Percentiles rank a stretch among this genome's conserved stretches.
Conservation (phyloP, 768 basidiomycete genomes). For the Tulasnella sp. region DNA sequence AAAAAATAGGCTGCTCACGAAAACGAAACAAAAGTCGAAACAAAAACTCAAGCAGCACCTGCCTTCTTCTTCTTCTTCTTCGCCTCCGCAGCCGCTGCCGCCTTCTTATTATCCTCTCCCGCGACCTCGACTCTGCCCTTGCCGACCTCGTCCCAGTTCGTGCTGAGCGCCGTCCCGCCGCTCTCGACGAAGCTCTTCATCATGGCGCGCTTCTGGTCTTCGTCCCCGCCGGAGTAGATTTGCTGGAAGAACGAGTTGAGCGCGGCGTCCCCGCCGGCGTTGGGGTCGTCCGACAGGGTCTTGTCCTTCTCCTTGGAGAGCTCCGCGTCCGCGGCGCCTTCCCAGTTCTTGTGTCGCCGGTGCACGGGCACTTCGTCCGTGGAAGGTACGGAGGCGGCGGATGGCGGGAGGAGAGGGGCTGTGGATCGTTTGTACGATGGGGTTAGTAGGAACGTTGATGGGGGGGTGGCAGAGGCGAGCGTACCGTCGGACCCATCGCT, state of each 20-base stretch:
- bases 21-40: too few relatives aligned
- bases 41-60: neutral
- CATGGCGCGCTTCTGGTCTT: constrained; percentile 92
- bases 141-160: constrained; percentile 90
- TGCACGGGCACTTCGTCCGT: constrained; percentile 40
- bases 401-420: constrained; percentile 44
- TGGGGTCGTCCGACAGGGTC: constrained; percentile 75
- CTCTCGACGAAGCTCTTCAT: constrained; percentile 97
- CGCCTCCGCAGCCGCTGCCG: constrained; percentile 34
- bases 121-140: constrained; percentile 59
- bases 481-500: constrained; percentile 69
- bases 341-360: constrained; percentile 80
- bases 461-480: neutral
- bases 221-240: constrained; percentile 87
- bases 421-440: constrained; percentile 45
- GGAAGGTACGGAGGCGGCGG: constrained; percentile 46
- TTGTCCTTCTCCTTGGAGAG: constrained; percentile 70
- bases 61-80: neutral
- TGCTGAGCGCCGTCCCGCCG: constrained; percentile 93
- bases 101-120: constrained; percentile 83
- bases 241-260: constrained; percentile 91
- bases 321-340: constrained; percentile 71
- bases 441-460: neutral
- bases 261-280: constrained; percentile 83
- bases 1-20: too few relatives aligned